Evolutionary conservation across 495 filamentous ascomycete genomes (phyloP).

Genomic region (Aspergillus sparsus): DNA sequence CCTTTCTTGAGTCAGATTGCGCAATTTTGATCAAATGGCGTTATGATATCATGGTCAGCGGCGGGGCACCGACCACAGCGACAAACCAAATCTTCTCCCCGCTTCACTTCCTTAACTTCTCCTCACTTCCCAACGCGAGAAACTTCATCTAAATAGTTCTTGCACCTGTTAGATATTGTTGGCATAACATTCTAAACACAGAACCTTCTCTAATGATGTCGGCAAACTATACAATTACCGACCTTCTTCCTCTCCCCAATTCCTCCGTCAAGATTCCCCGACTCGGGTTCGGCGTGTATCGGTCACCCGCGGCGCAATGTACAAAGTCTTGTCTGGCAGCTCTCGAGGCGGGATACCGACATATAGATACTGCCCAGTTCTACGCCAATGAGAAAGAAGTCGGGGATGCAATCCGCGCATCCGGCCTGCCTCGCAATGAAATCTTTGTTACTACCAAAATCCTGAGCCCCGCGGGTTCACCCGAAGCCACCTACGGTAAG

Average conservation of each 20-base stretch:
- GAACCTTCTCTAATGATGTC: slow-evolving; percentile 23
- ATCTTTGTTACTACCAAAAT: slow-evolving; percentile 73
- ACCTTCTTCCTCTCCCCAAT: slow-evolving; percentile 56
- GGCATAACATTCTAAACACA: too few relatives aligned
- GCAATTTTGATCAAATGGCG: slow-evolving; percentile 17
- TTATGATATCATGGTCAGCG: slow-evolving; percentile 27
- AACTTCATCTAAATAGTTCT: neutral
- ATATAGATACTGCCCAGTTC: slow-evolving; percentile 73
- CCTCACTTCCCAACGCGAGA: slow-evolving; percentile 7
- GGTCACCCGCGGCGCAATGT: slow-evolving; percentile 52
- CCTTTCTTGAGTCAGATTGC: slow-evolving; percentile 4
- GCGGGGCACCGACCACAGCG: slow-evolving; percentile 23
- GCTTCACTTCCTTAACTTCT: slow-evolving; percentile 11
- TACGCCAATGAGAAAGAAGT: slow-evolving; percentile 70
- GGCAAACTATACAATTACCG: slow-evolving; percentile 50
- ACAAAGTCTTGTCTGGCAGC: slow-evolving; percentile 59
- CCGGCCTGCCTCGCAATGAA: slow-evolving; percentile 54
- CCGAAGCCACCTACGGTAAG: slow-evolving; percentile 59
- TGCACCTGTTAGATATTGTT: too few relatives aligned
- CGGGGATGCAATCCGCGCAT: slow-evolving; percentile 59
- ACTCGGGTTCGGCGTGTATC: slow-evolving; percentile 77
- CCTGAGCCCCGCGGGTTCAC: slow-evolving; percentile 53
- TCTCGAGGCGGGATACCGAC: slow-evolving; percentile 65
- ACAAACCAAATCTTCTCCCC: slow-evolving; percentile 11
- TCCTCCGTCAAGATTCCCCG: slow-evolving; percentile 57